phyloP scores from a whole-genome alignment of 495 filamentous ascomycete species.

The Ascobolus immersus region DNA sequence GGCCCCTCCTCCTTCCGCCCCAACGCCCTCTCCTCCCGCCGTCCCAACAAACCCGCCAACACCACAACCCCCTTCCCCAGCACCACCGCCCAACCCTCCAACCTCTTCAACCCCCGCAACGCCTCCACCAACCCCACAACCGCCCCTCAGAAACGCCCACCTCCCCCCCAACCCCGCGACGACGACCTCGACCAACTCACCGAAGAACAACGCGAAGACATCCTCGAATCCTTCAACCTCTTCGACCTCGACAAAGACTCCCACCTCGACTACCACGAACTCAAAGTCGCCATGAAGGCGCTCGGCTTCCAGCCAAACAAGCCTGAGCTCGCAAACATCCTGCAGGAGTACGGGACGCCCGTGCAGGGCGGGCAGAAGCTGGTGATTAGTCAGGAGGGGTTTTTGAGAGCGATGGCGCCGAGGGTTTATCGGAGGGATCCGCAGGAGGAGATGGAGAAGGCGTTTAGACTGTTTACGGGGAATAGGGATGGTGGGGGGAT shows the following conservation, averaged over 20 bases:
- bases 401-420: constrained; percentile 54
- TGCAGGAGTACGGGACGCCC: constrained; percentile 29
- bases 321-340: constrained; percentile 47
- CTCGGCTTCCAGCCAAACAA: constrained; percentile 80
- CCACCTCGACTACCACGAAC: constrained; percentile 87
- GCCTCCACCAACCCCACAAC: too few relatives aligned
- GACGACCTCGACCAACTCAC: too few relatives aligned
- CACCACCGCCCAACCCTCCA: too few relatives aligned
- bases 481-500: constrained; percentile 54
- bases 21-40: too few relatives aligned
- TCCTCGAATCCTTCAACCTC: too few relatives aligned
- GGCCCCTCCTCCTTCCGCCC: too few relatives aligned
- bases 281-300: constrained; percentile 90
- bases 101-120: too few relatives aligned
- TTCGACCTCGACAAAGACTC: constrained; percentile 94
- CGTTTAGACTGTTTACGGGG: constrained; percentile 73
- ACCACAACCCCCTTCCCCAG: too few relatives aligned
- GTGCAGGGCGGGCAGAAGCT: constrained; percentile 18
- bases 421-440: constrained; percentile 64
- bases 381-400: constrained; percentile 42
- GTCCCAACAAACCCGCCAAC: too few relatives aligned
- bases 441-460: constrained; percentile 68
- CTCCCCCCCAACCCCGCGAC: too few relatives aligned
- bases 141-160: too few relatives aligned
- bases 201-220: too few relatives aligned